A percentile compares a stretch with the other conserved stretches of the same genome.
Evolutionary conservation across 2,329 filamentous ascomycete species (phyloP).

Genomic region (Apiospora arundinis): DNA sequence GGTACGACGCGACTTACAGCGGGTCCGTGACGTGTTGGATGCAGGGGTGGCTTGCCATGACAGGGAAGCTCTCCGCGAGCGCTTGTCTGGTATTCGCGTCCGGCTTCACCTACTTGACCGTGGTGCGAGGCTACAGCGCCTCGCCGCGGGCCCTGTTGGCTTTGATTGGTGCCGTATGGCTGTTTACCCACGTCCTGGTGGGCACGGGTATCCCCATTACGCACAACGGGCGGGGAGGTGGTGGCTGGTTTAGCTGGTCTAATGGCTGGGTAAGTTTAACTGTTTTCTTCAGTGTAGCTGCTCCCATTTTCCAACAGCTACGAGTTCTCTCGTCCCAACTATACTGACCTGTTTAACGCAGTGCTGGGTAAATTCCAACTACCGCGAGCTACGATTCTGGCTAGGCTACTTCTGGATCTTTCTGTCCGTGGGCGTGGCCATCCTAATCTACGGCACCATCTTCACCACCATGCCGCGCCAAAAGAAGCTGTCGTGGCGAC

Average conservation of each 20-base stretch:
- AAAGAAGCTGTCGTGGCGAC: background rate
- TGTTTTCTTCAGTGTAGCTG: no score
- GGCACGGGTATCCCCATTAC: slow-evolving; percentile 56
- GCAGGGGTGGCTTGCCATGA: slow-evolving; percentile 73
- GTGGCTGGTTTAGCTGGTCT: background rate
- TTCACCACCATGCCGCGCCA: slow-evolving; percentile 3
- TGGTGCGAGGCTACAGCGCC: slow-evolving; percentile 62
- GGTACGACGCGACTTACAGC: slow-evolving; percentile 58
- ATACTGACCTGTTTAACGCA: no score
- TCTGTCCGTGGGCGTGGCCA: slow-evolving; percentile 13
- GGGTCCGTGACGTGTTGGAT: slow-evolving; percentile 60
- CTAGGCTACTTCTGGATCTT: slow-evolving; percentile 25
- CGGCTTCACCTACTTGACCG: slow-evolving; percentile 68
- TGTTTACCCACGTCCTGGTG: slow-evolving; percentile 63
- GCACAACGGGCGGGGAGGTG: slow-evolving; percentile 49
- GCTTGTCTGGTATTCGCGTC: slow-evolving; percentile 72
- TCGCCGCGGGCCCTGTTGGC: slow-evolving; percentile 58
- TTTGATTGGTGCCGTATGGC: slow-evolving; percentile 64
- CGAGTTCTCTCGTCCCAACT: no score
- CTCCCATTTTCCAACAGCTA: no score
- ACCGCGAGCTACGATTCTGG: slow-evolving; percentile 18
- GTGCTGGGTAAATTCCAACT: slow-evolving; percentile 21
- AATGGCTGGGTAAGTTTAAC: slow-evolving; percentile 21
- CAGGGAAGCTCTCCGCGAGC: slow-evolving; percentile 69
- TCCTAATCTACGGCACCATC: background rate